Base-by-base conservation (phyloP, 441 rosid species). In the Rhodomyrtus psidioides region DNA sequence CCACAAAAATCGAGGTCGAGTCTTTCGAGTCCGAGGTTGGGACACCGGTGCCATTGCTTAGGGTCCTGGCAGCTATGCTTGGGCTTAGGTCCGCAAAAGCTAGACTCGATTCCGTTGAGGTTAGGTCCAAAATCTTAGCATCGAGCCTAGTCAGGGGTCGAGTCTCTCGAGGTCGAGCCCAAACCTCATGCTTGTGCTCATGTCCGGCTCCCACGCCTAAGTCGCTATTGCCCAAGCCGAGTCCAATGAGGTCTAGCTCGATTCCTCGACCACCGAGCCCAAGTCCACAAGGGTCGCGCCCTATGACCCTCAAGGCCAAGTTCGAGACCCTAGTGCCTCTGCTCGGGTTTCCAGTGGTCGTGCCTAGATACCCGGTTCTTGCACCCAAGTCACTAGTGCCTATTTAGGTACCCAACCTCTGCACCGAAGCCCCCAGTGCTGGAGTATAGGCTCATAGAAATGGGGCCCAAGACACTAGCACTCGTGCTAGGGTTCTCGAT, bases 171-270 rank as follows among this genome's bases (percentile, higher is more conserved):
- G 16, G n/a, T 12, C 15, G 4, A 0, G 79, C 1, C 6, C 1
- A 4, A 1, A 34, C n/a, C 16, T 39, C 6, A 8, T 21, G 5
- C 49, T 6, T 2, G 0, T 70, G n/a, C 49, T 70, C 0, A 0
- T 3, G 79, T 23, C 12, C 13, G 12, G 12, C n/a, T 23, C 13
- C 2, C 12, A 10, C 13, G 2, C 58, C n/a, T 10, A 55, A 23
- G 12, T 55, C 12, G 9, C 4, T 55, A 0, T 24, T 9, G 12
- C 58, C 12, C 1, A 9, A 1, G 58, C 0, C 2, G 13, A 23
- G n/a, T 55, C n/a, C 5, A 23, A 4, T 4, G 13, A 24, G 58
- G n/a, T 23, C 13, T 55, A 55, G 58, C 58, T 9, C 6, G n/a
- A 4, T 55, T 55, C n/a, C n/a, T 55, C 4, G 12, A 6, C 12